Base-by-base conservation (phyloP, 1,284 basidiomycete genomes). In the Fomes fomentarius region DNA sequence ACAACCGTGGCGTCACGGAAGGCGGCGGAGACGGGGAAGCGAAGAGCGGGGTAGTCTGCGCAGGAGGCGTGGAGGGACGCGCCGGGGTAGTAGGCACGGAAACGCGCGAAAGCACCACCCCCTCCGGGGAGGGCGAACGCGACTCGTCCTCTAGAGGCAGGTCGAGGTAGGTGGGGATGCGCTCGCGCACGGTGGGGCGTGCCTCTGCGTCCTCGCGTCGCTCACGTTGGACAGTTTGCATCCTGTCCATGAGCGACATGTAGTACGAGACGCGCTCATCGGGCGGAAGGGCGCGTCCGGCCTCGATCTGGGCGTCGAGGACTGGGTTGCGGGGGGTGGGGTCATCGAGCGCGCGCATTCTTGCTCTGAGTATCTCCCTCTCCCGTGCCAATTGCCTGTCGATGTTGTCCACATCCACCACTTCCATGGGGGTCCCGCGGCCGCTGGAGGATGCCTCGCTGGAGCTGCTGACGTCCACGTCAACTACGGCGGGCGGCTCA, bases 371-470 rank as follows among this genome's bases (percentile, higher is more conserved):
- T 21, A 34, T 40, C 35, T 37, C 41, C 37, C 50, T 38, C 35
- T 42, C 37, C 9, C 14, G 22, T 34, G 26, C 34, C 15, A 22
- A 26, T 17, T 37, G 34, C n/a, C 57, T 34, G 30, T 52, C 31
- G 24, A 35, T 39, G 8, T 48, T 26, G 26, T 60, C 60, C 26
- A 82, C 74, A 51, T 83, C 78, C 47, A 79, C 74, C 28, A 69
- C 67, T 51, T 84, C 81, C 37, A 63, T 61, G n/a, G 69, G 69
- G 33, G 65, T 68, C 24, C 47, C 66, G 34, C 65, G 56, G 25
- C 65, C 69, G 60, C 71, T 72, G 37, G 66, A 66, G 46, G 61
- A 64, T n/a, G 60, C 57, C 38, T 65, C 66, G 50, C 68, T 69
- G 25, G 63, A 62, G 57, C 63, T 63, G 46, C 44, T 60, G 43